Evolutionary conservation across 2,329 filamentous ascomycete species (phyloP), one percentile per base, ranked within the genome.

Genomic region (Colletotrichum lindemuthianum): DNA sequence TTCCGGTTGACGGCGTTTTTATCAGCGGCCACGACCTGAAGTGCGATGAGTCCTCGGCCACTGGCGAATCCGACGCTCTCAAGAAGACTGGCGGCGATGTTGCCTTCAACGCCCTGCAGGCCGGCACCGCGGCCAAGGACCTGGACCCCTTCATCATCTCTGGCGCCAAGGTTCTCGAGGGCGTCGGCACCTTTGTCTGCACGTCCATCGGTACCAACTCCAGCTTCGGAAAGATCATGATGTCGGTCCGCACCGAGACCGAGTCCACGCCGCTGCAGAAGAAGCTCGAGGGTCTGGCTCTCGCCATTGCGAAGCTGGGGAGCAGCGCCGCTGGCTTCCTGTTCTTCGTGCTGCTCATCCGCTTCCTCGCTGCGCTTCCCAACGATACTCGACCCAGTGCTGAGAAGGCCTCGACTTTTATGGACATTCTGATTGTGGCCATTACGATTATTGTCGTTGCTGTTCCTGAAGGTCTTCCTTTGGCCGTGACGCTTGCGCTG

Each of bases 331-430:
- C 91, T 48, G 76, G 91, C 12, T 77, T 94, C 8, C 82, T 95
- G 16, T 95, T 96, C 73, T 78, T 93, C 56, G 90, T 93, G 32
- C 81, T 94, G 11, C 87, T 94, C 71, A 92, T 95, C 79, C 89
- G 92, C 71, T 95, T 93, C 73, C 79, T 92, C 32, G 89, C 85
- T 39, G 76, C 83, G 13, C 82, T 95, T 8, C 84, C 84, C 6
- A 71, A 78, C 40, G 88, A 86, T 70, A 47, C 69, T 24, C 73
- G 69, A 0, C 76, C 79, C 0, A 78, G 87, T 2, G 80, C 86
- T 0, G 77, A 84, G 54, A 93, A 92, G 76, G 78, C 73, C 0
- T 78, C 78, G 41, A 75, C 84, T 13, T 90, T 90, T 70, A 79
- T 90, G 71, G 80, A 86, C 32, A 88, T 90, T 55, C 82, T 90